Base-by-base conservation (phyloP, 2,329 filamentous ascomycete genomes). In the Sporothrix variecibatus region DNA sequence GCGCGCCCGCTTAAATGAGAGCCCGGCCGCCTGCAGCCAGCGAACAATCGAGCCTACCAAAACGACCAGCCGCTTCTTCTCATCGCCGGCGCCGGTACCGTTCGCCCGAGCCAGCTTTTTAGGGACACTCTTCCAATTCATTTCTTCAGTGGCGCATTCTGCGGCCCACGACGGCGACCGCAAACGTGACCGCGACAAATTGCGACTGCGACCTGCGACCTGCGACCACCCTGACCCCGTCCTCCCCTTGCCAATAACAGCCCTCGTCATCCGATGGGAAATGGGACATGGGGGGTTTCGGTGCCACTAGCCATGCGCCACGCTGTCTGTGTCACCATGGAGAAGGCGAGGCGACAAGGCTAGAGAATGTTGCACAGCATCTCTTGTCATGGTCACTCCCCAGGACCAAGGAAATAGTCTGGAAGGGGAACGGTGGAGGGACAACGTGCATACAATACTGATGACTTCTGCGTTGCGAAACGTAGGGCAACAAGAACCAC, bases 351-450 rank as follows among this genome's bases (percentile, higher is more conserved):
- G 34, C 69, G 67, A 23, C 46, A 76, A 74, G 72, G 70, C 74
- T 74, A 58, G 58, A 69, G 43, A 49, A 26, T 65, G 74, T 76
- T 49, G 71, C 73, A 76, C 74, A 62, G 43, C 75, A 72, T 68
- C 9, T 34, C 17, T 34, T 43, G 72, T 60, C 56, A 64, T 67
- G 31, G 65, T 62, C 65, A 71, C 56, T 40, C 51, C 75, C 53
- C 73, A 74, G 68, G 40, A 74, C 68, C 76, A 77, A 79, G 38
- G 40, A 40, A 67, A 20, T 20, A 9, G 23, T 1, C 23, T 2
- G 2, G 77, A 64, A 38, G 17, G n/a, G 26, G 58, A 40, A 4
- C 26, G 11, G 11, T 3, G 11, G 20, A 38, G 53, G 53, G 68
- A 68, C 28, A 12, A 23, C 23, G n/a, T 68, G 49, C 60, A 51